Evolutionary conservation across 768 basidiomycete species (phyloP).

Genomic region (Pleurotus tuoliensis): DNA sequence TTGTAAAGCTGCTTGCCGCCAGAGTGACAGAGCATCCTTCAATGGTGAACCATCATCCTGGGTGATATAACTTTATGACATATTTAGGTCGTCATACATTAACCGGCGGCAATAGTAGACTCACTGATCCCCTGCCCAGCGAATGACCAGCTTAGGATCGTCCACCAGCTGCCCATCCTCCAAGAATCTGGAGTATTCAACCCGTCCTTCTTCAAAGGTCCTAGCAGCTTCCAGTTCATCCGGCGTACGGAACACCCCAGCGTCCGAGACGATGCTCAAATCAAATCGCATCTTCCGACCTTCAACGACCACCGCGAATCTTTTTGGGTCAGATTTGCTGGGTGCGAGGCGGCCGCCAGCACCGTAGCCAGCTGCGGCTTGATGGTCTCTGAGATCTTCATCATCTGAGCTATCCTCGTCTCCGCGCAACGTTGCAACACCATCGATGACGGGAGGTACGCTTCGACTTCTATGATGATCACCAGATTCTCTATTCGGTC

Average conservation of each 20-base stretch:
- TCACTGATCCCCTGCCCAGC: conserved; percentile 66
- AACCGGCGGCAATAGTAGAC: conserved; percentile 21
- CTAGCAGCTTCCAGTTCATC: conserved; percentile 54
- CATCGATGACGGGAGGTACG: conserved; percentile 11
- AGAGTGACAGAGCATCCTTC: conserved; percentile 67
- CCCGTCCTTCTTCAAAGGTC: conserved; percentile 54
- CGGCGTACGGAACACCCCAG: conserved; percentile 23
- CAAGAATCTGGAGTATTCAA: conserved; percentile 66
- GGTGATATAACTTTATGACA: conserved; percentile 64
- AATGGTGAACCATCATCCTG: conserved; percentile 70
- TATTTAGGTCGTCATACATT: not conserved
- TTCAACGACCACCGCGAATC: conserved; percentile 64
- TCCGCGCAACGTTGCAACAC: not conserved
- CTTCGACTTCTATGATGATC: conserved; percentile 10
- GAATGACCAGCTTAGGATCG: conserved; percentile 66
- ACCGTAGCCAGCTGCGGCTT: conserved; percentile 23
- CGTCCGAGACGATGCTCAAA: conserved; percentile 53
- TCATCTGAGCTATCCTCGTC: conserved; percentile 24
- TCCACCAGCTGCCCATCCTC: conserved; percentile 57
- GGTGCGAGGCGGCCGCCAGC: conserved; percentile 54
- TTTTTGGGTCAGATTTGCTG: conserved; percentile 55
- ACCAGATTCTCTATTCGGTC: not conserved
- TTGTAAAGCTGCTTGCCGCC: conserved; percentile 49
- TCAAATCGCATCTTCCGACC: conserved; percentile 64
- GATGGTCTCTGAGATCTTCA: conserved; percentile 16